Evolutionary conservation across 345 rosid genomes (phyloP), one percentile per base, ranked within the genome.

Genomic region (Sisymbrium irio): DNA sequence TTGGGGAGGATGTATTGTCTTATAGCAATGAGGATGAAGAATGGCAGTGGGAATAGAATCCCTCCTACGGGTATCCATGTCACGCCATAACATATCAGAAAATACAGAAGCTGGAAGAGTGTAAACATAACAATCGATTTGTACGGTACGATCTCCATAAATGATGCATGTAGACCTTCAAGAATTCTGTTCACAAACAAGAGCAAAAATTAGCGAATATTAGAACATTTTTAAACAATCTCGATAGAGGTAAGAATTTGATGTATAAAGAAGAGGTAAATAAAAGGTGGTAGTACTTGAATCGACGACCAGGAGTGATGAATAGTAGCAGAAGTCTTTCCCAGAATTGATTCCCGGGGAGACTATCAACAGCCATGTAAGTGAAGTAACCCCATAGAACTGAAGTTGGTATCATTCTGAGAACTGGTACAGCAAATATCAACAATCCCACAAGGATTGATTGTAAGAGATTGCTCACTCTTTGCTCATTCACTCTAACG

Each of bases 301-400:
- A 83, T 47, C 87, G 85, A 44, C 98, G 83, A 60, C 80, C 50
- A 6, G 95, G 91, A 47, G 98, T 80, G 56, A 92, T 68, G 77
- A 92, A 90, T 47, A 92, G 91, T 58, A 90, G 76, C 61, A 85
- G 32, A 7, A 90, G 81, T 75, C 96, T 83, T 76, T 90, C 96
- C 95, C 96, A 90, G 82, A 92, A 90, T 39, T 92, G 98, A 68
- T 84, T 92, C 30, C 93, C 95, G 0, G 91, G 96, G 49, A 92
- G 89, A 79, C 96, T 92, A 64, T 92, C 96, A 53, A 92, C 84
- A 67, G 95, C 98, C 96, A 85, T 90, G 81, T 89, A 89, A 46
- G 97, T 89, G 67, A 91, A 91, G 79, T 91, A 91, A 47, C 97
- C 96, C 98, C 98, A 89, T 1, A 89, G 85, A 45, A 87, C 91